Base-by-base conservation (phyloP, 106 monocot genomes). In the Amphibolis antarctica region DNA sequence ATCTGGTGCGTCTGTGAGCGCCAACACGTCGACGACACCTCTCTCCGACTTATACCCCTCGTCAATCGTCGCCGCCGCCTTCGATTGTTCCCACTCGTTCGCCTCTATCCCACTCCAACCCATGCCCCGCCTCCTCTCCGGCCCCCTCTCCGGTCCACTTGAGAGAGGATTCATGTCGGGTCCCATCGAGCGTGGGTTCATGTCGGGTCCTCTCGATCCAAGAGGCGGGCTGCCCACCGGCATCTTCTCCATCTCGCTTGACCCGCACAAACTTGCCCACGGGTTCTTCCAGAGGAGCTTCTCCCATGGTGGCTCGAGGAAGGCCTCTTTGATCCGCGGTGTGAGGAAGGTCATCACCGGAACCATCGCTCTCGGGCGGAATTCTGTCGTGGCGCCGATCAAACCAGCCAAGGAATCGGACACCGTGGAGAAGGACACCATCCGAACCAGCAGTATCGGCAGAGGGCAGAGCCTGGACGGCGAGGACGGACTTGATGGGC, bases 1-100 rank as follows among this genome's bases (percentile, higher is more conserved):
- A 64, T 90, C 90, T 55, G 85, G 89, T 26, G 89, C 90, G 46
- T 66, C 90, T 28, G 71, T 90, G 53, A 78, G 78, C 63, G 85
- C 90, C 63, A 90, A 90, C 73, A 60, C 80, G 26, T 69, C 74
- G 51, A 92, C 91, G 21, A 71, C 74, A 15, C 79, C 71, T 27
- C 76, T 82, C 30, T 75, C 86, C 7, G 19, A 31, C 9, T 43
- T n/a, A 3, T 31, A 31, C 17, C 21, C 42, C 20, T 12, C 42
- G 42, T 21, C 28, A 17, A 18, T 28, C 28, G 17, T 27, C 14
- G 28, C 55, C 63, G 21, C 51, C 17, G 10, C 48, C 28, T 50
- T 46, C 20, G 66, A 27, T 22, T 28, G 31, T 23, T 12, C 66
- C 11, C 28, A 42, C 59, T 42, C 60, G 28, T 70, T 60, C 31